Base-by-base conservation (phyloP, 352 stramenopile species). In the Globisporangium parvum region DNA sequence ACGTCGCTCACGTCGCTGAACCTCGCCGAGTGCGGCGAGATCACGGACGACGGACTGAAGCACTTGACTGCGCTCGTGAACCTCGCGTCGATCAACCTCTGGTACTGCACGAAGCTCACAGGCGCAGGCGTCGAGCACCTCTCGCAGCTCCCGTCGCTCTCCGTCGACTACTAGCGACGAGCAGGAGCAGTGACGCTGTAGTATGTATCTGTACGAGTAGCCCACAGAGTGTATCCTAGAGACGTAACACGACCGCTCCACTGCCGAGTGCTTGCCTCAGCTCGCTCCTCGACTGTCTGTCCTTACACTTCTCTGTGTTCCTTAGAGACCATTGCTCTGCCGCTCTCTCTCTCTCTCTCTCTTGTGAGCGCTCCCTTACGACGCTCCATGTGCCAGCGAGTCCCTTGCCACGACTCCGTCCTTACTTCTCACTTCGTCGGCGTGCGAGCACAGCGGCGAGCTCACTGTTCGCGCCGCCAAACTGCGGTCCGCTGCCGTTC, bases 41-140 rank as follows among this genome's bases (percentile, higher is more conserved):
- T 93, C 62, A 86, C 77, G 2, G 83, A 93, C 37, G 55, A 59
- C 28, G 80, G 77, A 2, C 67, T 90, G 3, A 59, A 54, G 15
- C 55, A 86, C 31, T 61, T 93, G 14, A 60, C 69, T 8, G 53
- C 70, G 24, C 70, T 86, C 6, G 39, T 71, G 11, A 77, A 78
- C 33, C 66, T 93, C 41, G 60, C 65, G 35, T 81, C 66, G 17
- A 80, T 90, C 59, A 93, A 90, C 51, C 54, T 91, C 14, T 91
- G 80, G 82, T 91, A 91, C 57, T 93, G 82, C 66, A 83, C 65
- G 18, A 90, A 93, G 57, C 68, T 93, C 51, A 88, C 80, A 1
- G 63, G 51, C 51, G 59, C 44, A 1, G 75, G 80, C 9, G 69
- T 93, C 37, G 67, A 85, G 44, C 59, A 78, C 35, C 65, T 87